Conservation (phyloP, 2,329 filamentous ascomycete species). For the Trichophaea hybrida region DNA sequence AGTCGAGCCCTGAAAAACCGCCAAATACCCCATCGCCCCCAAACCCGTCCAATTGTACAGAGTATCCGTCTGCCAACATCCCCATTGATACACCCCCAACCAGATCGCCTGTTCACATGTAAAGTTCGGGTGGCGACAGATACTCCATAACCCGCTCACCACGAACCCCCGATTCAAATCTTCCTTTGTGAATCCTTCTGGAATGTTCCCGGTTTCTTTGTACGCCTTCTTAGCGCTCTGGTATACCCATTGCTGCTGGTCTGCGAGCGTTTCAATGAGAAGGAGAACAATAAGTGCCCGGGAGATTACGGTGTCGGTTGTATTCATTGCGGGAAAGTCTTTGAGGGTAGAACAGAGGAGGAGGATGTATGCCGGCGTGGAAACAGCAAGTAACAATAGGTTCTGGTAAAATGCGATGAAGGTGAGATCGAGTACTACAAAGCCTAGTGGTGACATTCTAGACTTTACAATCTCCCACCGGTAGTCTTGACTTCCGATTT, state of each 20-base stretch:
- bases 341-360: slow-evolving; percentile 56
- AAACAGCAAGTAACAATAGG: slow-evolving; percentile 63
- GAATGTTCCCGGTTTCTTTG: slow-evolving; percentile 55
- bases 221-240: slow-evolving; percentile 70
- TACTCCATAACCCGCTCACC: slow-evolving; percentile 70
- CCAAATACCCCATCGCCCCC: slow-evolving; percentile 54
- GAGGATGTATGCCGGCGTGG: slow-evolving; percentile 70
- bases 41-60: slow-evolving; percentile 64
- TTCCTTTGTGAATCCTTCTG: slow-evolving; percentile 47
- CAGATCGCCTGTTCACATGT: slow-evolving; percentile 82
- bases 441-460: slow-evolving; percentile 47
- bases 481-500: slow-evolving; percentile 83
- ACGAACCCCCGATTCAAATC: slow-evolving; percentile 85
- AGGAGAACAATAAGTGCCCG: slow-evolving; percentile 38
- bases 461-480: slow-evolving; percentile 44
- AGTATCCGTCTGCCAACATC: slow-evolving; percentile 55
- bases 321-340: slow-evolving; percentile 30
- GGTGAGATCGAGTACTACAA: slow-evolving; percentile 73
- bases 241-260: slow-evolving; percentile 88
- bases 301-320: slow-evolving; percentile 32
- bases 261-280: slow-evolving; percentile 61
- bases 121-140: slow-evolving; percentile 81
- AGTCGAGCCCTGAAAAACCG: slow-evolving; percentile 81
- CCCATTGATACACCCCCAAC: slow-evolving; percentile 80
- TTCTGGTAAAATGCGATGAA: slow-evolving; percentile 82